Conservation (phyloP, 2,329 filamentous ascomycete genomes). For the Parastagonospora avenae region DNA sequence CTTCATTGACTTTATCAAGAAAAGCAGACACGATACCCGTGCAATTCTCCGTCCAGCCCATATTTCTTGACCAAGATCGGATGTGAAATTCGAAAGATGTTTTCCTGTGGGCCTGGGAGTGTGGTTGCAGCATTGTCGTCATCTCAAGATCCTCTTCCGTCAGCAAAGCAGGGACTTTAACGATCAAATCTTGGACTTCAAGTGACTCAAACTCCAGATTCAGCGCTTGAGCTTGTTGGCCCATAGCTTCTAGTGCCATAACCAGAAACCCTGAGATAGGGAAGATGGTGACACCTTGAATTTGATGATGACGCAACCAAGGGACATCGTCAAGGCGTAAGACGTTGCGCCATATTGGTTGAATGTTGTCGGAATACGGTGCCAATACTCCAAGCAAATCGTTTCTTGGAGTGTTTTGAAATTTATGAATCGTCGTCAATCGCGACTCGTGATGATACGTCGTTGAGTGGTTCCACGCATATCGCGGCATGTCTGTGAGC, state of each 20-base stretch:
- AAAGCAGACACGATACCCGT: constrained; percentile 48
- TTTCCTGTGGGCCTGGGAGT: neutral
- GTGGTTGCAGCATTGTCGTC: constrained; percentile 30
- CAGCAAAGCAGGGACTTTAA: constrained; percentile 29
- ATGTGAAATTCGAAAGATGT: constrained; percentile 53
- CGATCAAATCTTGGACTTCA: constrained; percentile 22
- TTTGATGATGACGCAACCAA: constrained; percentile 56
- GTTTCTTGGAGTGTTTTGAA: constrained; percentile 25
- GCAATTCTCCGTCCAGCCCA: constrained; percentile 65
- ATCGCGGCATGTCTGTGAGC: constrained; percentile 33
- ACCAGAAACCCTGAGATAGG: constrained; percentile 41
- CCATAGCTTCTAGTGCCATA: constrained; percentile 40
- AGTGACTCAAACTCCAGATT: constrained; percentile 17
- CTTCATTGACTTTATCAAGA: constrained; percentile 46
- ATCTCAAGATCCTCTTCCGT: constrained; percentile 39
- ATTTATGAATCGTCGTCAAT: constrained; percentile 11
- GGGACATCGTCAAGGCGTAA: constrained; percentile 49
- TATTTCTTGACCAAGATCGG: constrained; percentile 57
- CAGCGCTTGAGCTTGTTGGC: constrained; percentile 17
- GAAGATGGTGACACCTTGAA: constrained; percentile 38
- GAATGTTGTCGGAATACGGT: constrained; percentile 26
- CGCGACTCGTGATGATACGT: constrained; percentile 24
- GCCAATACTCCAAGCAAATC: constrained; percentile 23
- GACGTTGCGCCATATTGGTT: constrained; percentile 53
- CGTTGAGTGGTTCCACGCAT: constrained; percentile 38